Base-by-base conservation (phyloP, 768 basidiomycete species). In the Suillus clintonianus region DNA sequence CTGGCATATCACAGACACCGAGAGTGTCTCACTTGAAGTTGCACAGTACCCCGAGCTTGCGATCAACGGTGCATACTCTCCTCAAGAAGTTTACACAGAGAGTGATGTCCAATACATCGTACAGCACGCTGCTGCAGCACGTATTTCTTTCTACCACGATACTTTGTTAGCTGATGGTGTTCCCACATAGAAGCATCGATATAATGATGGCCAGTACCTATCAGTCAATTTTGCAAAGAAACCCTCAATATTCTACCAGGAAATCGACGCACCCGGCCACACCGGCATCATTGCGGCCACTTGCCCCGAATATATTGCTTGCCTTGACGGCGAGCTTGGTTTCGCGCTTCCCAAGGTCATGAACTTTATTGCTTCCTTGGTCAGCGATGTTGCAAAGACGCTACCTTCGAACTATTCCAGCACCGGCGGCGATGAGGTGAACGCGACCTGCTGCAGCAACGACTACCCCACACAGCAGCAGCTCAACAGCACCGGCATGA, bases 201-300 rank as follows among this genome's bases (percentile, higher is more conserved):
- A 83, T 91, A 5, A 67, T 90, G 13, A 60, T 85, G 58, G 80
- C 79, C 62, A 13, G 59, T 68, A 15, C 37, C 30, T 37, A 19
- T 42, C 9, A 39, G 3, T 30, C 7, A 27, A 37, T n/a, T n/a
- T 60, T 50, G 30, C 17, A 14, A 14, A 27, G 5, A 13, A 56
- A n/a, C 7, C 22, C 59, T 36, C 39, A n/a, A 34, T 37, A 24
- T 43, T 22, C 15, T 10, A 51, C 36, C 61, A 86, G 83, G 91
- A 92, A 76, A 84, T 93, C 59, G 91, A 92, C 70, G 89, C 84
- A 2, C 92, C 91, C 2, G 92, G 91, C 1, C 92, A 93, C 74
- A 90, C 91, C 1, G 80, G 86, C 0, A 75, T 80, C 17, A 87
- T 93, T 43, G 79, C 81, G 5, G 70, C 78, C 9, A 82, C 89